Conservation (phyloP, 2,329 filamentous ascomycete species). For the Aschersonia sp. region DNA sequence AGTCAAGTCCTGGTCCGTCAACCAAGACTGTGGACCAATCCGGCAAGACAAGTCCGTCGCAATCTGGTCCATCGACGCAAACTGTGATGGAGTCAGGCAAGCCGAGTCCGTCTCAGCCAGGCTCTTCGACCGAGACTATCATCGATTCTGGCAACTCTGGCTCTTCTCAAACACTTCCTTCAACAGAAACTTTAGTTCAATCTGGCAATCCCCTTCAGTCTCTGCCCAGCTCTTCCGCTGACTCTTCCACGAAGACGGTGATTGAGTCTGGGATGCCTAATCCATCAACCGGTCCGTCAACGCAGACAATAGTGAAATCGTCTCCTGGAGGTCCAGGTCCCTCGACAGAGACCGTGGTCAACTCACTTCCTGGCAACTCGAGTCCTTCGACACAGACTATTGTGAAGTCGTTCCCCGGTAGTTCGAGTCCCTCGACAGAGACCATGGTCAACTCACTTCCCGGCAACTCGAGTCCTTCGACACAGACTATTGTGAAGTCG, state of each 20-base stretch:
- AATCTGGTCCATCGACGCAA: background rate
- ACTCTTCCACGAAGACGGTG: background rate
- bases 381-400: background rate
- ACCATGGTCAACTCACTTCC: too few relatives aligned
- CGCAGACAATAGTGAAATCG: background rate
- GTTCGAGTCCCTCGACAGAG: too few relatives aligned
- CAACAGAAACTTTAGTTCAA: too few relatives aligned
- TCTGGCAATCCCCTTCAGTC: too few relatives aligned
- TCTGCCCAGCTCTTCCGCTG: background rate
- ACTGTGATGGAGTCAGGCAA: background rate
- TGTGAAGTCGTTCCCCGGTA: background rate
- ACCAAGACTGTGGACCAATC: too few relatives aligned
- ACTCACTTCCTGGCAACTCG: background rate
- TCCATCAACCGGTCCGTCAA: background rate
- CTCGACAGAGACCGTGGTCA: background rate
- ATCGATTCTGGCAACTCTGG: too few relatives aligned
- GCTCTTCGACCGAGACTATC: too few relatives aligned
- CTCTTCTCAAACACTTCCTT: too few relatives aligned
- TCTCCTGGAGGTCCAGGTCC: too few relatives aligned
- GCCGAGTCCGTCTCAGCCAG: too few relatives aligned
- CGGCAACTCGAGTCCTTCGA: background rate
- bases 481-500: background rate
- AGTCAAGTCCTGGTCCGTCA: too few relatives aligned
- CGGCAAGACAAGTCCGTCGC: too few relatives aligned
- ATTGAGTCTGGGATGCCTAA: background rate